Evolutionary conservation across 148 eudicot species (phyloP).

Genomic region (Pouteria glomerata): DNA sequence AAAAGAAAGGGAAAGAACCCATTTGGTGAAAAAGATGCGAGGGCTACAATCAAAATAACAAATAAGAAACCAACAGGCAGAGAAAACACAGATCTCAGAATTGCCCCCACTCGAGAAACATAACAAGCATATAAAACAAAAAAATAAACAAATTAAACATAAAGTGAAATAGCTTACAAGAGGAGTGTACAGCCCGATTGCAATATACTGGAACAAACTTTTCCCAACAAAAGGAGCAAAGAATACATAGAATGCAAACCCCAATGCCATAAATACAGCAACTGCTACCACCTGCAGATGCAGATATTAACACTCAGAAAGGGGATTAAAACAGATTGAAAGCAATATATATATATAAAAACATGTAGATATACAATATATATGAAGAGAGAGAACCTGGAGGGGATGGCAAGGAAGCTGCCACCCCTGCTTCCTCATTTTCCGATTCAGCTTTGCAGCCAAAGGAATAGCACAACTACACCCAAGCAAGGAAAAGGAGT

Average conservation of each 20-base stretch:
- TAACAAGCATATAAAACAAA: slow-evolving; percentile 2
- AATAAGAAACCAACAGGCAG: slow-evolving; percentile 11
- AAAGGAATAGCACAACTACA: slow-evolving; percentile 6
- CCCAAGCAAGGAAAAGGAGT: not conserved
- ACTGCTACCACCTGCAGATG: slow-evolving; percentile 80
- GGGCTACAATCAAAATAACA: slow-evolving; percentile 12
- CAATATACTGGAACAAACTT: slow-evolving; percentile 65
- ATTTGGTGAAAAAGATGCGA: slow-evolving; percentile 8
- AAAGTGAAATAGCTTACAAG: slow-evolving; percentile 49
- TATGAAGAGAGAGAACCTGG: slow-evolving; percentile 40
- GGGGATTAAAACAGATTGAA: not conserved
- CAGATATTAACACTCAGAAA: slow-evolving; percentile 7
- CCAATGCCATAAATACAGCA: slow-evolving; percentile 88
- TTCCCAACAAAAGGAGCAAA: slow-evolving; percentile 95
- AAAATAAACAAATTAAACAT: not conserved
- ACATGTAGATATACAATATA: too few species aligned
- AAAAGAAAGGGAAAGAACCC: slow-evolving; percentile 24
- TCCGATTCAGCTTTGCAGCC: slow-evolving; percentile 12
- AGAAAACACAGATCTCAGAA: slow-evolving; percentile 55
- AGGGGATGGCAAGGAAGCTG: slow-evolving; percentile 95
- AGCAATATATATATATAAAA: not conserved
- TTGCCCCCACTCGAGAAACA: not conserved
- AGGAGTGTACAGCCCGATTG: slow-evolving; percentile 88
- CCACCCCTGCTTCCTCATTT: slow-evolving; percentile 99
- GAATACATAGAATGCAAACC: slow-evolving; percentile 92